A percentile compares a stretch with the other conserved stretches of the same genome.
Conservation (phyloP, 1,139 yeast genomes). For the Blastobotrys elegans region DNA sequence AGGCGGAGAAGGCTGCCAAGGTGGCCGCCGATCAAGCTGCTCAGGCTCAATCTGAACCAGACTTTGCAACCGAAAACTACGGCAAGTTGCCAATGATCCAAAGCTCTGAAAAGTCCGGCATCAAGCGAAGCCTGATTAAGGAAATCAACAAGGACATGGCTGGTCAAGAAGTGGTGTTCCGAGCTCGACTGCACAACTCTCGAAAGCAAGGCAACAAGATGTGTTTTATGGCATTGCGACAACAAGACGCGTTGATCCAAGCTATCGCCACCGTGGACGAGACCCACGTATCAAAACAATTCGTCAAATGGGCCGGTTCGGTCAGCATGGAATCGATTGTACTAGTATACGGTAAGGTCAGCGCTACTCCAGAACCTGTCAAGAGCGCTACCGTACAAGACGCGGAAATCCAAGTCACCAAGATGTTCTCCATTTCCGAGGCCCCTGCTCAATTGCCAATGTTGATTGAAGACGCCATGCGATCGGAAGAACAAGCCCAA, state of each 20-base stretch:
- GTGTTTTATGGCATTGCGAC: constrained; percentile 87
- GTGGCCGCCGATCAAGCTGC: constrained; percentile 84
- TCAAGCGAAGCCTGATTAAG: constrained; percentile 52
- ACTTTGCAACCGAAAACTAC: constrained; percentile 81
- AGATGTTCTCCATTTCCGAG: constrained; percentile 72
- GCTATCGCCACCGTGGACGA: constrained; percentile 70
- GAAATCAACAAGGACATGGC: constrained; percentile 56
- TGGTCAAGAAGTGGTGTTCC: constrained; percentile 73
- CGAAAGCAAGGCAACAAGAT: constrained; percentile 96
- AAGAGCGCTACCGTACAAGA: constrained; percentile 91
- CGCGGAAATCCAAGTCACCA: constrained; percentile 72
- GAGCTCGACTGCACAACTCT: constrained; percentile 91
- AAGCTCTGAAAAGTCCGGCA: constrained; percentile 61
- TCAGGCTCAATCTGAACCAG: constrained; percentile 71
- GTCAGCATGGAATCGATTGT: constrained; percentile 88
- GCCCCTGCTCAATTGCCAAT: constrained; percentile 93
- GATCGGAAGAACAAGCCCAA: constrained; percentile 94
- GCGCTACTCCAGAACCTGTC: constrained; percentile 79
- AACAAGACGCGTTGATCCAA: constrained; percentile 77
- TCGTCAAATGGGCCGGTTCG: constrained; percentile 94
- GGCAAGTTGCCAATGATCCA: constrained; percentile 88
- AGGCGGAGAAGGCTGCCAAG: constrained; percentile 89
- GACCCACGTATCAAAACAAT: constrained; percentile 75
- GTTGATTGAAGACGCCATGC: constrained; percentile 90
- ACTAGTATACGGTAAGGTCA: constrained; percentile 78